Base-by-base conservation (phyloP, 192 early-diverging fungal genomes). In the Phlyctochytrium arcticum region DNA sequence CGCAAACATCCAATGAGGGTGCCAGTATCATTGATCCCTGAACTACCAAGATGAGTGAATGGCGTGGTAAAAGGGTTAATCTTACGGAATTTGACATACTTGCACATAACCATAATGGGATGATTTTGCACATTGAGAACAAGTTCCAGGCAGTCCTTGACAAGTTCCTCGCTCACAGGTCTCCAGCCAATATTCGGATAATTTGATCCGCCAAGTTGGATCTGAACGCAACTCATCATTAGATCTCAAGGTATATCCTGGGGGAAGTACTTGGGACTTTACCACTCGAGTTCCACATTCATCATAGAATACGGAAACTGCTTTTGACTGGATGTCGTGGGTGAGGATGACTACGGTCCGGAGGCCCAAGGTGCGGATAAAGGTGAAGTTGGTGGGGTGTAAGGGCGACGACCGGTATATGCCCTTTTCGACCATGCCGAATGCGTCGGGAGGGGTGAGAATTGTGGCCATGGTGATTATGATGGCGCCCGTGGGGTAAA, bases 11-110 rank as follows among this genome's bases (percentile, higher is more conserved):
- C 96, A 48, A 98, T 84, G 37, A 97, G 76, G 3, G 86, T 89
- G 5, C 96, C 96, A 1, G 94, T 98, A 68, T 98, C 96, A 55
- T 94, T 89, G 12, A 95, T 84, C 2, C 95, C 95, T 17, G 94
- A 88, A 1, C 89, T 90, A 62, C 3, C 31, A 19, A 36, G 8
- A 44, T 44, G 15, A 44, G 12, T 44, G 12, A 44, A n/a, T 44
- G 21, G 39, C 39, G 21, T 19, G 12, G 0, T 19, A 44, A 44
- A 44, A 2, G 39, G 21, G 39, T 44, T 44, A n/a, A 12, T n/a
- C 21, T 44, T 17, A 44, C 21, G 39, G 39, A 44, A 12, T 44
- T 31, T 24, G 34, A 74, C 82, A 70, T 86, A 93, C 79, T 91
- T 89, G 80, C 94, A 95, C 80, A 92, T 88, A 19, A 96, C 76